Conservation (phyloP, 805 yeast species). For the Nakazawaea siamensis region DNA sequence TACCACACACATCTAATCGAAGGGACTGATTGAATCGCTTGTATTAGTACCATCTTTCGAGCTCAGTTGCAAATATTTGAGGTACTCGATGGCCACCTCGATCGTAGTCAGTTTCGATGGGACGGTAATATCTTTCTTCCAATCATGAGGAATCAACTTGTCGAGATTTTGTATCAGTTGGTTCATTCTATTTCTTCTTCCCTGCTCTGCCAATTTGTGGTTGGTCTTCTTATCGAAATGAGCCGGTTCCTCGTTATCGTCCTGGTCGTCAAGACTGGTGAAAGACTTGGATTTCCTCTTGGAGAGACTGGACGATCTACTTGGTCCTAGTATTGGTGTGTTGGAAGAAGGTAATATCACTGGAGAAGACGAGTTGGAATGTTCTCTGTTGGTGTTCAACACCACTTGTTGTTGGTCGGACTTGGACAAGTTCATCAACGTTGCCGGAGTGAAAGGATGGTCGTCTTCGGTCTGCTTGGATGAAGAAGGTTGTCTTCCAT, state of each 20-base stretch:
- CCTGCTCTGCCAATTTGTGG: slow-evolving; percentile 95
- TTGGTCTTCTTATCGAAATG: slow-evolving; percentile 47
- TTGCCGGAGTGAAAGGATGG: slow-evolving; percentile 21
- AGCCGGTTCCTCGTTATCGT: not conserved
- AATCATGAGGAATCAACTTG: slow-evolving; percentile 52
- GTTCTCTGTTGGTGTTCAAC: slow-evolving; percentile 22
- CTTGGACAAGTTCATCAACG: slow-evolving; percentile 19
- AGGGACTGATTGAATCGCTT: slow-evolving; percentile 22
- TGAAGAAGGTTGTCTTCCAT: not conserved
- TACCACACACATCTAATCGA: slow-evolving; percentile 4
- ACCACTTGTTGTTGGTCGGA: slow-evolving; percentile 13
- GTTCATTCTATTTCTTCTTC: slow-evolving; percentile 89
- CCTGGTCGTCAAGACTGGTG: not conserved
- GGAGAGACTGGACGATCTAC: slow-evolving; percentile 6
- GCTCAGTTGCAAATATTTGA: slow-evolving; percentile 33
- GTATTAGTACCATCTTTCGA: slow-evolving; percentile 5
- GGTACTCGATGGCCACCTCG: slow-evolving; percentile 75
- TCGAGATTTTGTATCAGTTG: slow-evolving; percentile 74
- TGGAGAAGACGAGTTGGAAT: slow-evolving; percentile 24
- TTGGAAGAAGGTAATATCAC: slow-evolving; percentile 27
- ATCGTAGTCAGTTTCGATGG: slow-evolving; percentile 95
- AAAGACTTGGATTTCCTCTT: slow-evolving; percentile 1
- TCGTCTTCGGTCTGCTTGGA: not conserved
- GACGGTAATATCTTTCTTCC: slow-evolving; percentile 49
- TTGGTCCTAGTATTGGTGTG: slow-evolving; percentile 18